Percentiles rank a stretch among this genome's conserved stretches.
Conservation (phyloP, 2,329 filamentous ascomycete species). For the Phoma sp. region DNA sequence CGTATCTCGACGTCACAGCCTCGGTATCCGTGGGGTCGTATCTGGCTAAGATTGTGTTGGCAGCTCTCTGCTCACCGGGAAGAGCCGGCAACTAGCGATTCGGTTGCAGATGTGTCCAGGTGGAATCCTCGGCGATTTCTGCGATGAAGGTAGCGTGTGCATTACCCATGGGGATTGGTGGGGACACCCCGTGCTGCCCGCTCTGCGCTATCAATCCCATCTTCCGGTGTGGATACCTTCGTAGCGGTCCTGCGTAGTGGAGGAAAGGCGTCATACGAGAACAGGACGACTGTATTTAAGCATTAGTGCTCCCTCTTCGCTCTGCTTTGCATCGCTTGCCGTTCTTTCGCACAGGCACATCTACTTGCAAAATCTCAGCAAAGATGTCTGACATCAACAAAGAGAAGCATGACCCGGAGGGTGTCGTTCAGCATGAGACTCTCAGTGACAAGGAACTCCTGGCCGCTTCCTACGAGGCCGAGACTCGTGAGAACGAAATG, state of each 20-base stretch:
- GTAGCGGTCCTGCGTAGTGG: slow-evolving; percentile 4
- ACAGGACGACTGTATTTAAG: slow-evolving; percentile 17
- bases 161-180: slow-evolving; percentile 10
- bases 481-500: slow-evolving; percentile 62
- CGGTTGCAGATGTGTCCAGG: slow-evolving; percentile 4
- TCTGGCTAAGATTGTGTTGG: slow-evolving; percentile 7
- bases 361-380: slow-evolving; percentile 3
- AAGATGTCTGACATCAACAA: slow-evolving; percentile 19
- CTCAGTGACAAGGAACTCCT: slow-evolving; percentile 32
- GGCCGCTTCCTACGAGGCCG: slow-evolving; percentile 60
- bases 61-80: slow-evolving; percentile 14
- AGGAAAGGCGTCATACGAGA: neutral
- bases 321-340: slow-evolving; percentile 17
- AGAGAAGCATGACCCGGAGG: slow-evolving; percentile 15
- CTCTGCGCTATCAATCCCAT: slow-evolving; percentile 7
- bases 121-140: slow-evolving; percentile 4
- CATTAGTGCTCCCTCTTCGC: slow-evolving; percentile 7
- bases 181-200: slow-evolving; percentile 6
- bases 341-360: slow-evolving; percentile 17
- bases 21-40: slow-evolving; percentile 7
- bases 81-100: slow-evolving; percentile 10
- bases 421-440: slow-evolving; percentile 24
- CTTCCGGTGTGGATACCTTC: slow-evolving; percentile 4
- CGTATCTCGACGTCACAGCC: neutral
- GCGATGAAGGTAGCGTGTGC: slow-evolving; percentile 6